Evolutionary conservation across 768 basidiomycete species (phyloP).

Genomic region (Filobasidium wieringae): DNA sequence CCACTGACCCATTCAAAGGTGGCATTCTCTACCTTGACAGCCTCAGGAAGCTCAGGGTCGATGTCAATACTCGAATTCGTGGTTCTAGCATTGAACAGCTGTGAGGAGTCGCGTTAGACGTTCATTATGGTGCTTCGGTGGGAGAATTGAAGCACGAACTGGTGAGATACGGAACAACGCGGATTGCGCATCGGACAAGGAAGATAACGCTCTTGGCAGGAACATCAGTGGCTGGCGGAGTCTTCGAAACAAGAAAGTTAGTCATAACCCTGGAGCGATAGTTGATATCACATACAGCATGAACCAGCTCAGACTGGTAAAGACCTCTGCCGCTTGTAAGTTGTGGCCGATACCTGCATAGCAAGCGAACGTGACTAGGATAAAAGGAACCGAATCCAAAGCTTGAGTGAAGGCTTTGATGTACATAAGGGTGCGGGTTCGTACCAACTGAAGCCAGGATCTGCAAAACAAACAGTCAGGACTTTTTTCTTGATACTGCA

Average conservation of each 20-base stretch:
- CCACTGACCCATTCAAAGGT: constrained; percentile 56
- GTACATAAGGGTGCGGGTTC: too few relatives aligned
- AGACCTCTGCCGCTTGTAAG: constrained; percentile 58
- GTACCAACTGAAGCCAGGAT: too few relatives aligned
- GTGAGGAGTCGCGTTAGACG: too few relatives aligned
- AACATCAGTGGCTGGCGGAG: constrained; percentile 24
- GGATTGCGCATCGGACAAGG: constrained; percentile 54
- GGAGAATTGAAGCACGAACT: not conserved
- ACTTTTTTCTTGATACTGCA: too few relatives aligned
- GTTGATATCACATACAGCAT: too few relatives aligned
- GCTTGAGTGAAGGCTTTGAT: too few relatives aligned
- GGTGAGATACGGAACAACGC: constrained; percentile 48
- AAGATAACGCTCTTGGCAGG: constrained; percentile 43
- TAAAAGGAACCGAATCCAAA: too few relatives aligned
- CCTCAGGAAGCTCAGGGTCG: constrained; percentile 44
- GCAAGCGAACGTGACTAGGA: constrained; percentile 54
- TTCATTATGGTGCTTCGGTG: not conserved
- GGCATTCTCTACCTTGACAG: constrained; percentile 47
- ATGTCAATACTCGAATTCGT: constrained; percentile 42
- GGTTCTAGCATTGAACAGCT: constrained; percentile 50
- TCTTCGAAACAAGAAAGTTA: too few relatives aligned
- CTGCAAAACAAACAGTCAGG: too few relatives aligned
- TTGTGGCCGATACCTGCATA: constrained; percentile 49
- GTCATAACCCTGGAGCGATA: too few relatives aligned
- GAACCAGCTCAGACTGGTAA: constrained; percentile 52